Evolutionary conservation across 2,329 filamentous ascomycete species (phyloP), one percentile per base, ranked within the genome.

Genomic region (Sporothrix globosa): DNA sequence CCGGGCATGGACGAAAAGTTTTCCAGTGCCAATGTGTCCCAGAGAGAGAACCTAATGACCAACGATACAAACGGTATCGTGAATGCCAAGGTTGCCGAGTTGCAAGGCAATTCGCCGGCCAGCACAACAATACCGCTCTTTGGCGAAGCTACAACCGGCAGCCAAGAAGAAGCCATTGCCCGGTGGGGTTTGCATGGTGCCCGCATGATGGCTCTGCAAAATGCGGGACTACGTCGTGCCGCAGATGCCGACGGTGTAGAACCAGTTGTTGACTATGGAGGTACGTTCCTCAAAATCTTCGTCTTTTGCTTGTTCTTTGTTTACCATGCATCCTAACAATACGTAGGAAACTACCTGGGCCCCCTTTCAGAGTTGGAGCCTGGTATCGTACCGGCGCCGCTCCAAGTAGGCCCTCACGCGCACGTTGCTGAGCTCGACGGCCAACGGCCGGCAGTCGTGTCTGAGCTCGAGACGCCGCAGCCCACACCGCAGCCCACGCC

Each of bases 381-480:
- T 52, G 46, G n/a, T 13, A 50, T 39, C 10, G 21, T 11, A 11
- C 46, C 39, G 17, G 39, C 11, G 13, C 58, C 50, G 13, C 41
- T 50, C 9, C 61, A 48, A 17, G 39, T 39, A 4, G 67, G n/a
- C 17, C 13, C 65, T 1, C 14, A 44, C 14, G 11, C 2, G 5
- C 30, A 54, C 13, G 27, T 63, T 7, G 48, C 69, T 11, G 73
- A 74, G 60, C 73, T 74, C 2, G 73, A 74, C 48, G 65, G 61
- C 21, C 39, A 44, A 4, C 30, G 21, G 6, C 10, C 53, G 3
- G 10, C 54, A 1, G 46, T 60, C 10, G 10, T 70, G 10, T 61
- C 69, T 46, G 73, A 73, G 70, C 72, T 74, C 52, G 72, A 73
- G 58, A 70, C 73, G 27, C 61, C 67, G 19, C 63, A 52, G 39